Evolutionary conservation across 129 eudicot species (phyloP), one percentile per base, ranked within the genome.

Genomic region (Chrysanthemum makinoi): DNA sequence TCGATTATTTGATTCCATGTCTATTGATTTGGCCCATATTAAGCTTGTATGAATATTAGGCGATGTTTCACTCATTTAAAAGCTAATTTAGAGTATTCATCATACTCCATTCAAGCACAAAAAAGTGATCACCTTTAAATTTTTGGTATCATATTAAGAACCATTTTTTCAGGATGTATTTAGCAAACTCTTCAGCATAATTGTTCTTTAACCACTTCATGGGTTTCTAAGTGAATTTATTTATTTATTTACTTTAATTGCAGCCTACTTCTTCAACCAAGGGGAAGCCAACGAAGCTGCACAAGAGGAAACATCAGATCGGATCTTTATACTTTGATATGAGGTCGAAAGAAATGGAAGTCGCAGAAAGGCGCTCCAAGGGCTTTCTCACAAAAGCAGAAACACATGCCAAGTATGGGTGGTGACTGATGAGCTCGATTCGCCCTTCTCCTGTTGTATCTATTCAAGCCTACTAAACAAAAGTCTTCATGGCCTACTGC

Each of bases 361-460:
- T 94, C 13, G 83, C 92, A 5, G 98, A 89, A 77, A 75, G 98
- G 20, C 88, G 98, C 13, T 69, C 98, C 11, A 85, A 57, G 78
- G 98, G 98, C 7, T 82, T 85, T 72, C 95, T 89, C 18, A 94
- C 98, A 39, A 94, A 89, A 87, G 96, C 98, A 51, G 97, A 94
- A 87, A 87, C 98, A 51, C 96, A 89, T 58, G 98, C 87, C 43
- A 94, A 94, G 76, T 94, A 94, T 50, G 98, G 98, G 6, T 94
- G 98, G 98, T 89, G 22, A 20, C 22, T 20, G 22, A 20, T 20
- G 88, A 90, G 30, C 48, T 39, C 1, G 1, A 39, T 39, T 39
- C 7, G 46, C 46, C 6, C 46, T 39, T 39, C 6, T 39, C 46
- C 13, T 62, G 61, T 52, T 67, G 63, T 74, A 46, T 63, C 11